Base-by-base conservation (phyloP, 2,329 filamentous ascomycete genomes). In the Allantophomopsis lycopodina region DNA sequence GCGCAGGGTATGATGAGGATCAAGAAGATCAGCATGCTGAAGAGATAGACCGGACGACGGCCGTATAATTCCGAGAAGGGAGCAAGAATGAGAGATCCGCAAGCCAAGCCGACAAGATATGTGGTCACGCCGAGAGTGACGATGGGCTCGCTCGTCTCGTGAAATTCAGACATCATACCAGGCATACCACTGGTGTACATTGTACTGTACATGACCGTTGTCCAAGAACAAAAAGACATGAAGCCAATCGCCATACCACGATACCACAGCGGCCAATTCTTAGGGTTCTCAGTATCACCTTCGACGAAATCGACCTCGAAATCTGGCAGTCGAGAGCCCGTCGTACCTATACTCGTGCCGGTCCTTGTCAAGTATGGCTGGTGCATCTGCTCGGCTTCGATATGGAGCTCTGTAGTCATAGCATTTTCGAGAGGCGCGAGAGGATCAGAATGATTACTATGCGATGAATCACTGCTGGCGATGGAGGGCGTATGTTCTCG, bases 71-170 rank as follows among this genome's bases (percentile, higher is more conserved):
- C 80, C 44, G 71, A 77, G 38, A 89, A 59, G 0, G 85, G 84
- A 1, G 85, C 85, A 33, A 87, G 66, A 21, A 91, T 60, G 42
- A 91, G 61, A 28, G 74, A 79, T 1, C 85, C 85, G 1, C 68
- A 57, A 0, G 83, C 84, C 36, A 91, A 67, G 5, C 85, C 85
- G 17, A 85, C 56, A 7, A 91, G 66, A 53, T 91, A 93, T 0
- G 79, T 79, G 0, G 85, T 91, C 35, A 93, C 65, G 5, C 85
- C 85, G 2, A 91, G 62, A 0, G 83, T 83, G 1, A 79, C 70
- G n/a, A 79, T 57, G 0, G 73, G 76, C 28, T 73, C 65, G 12
- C 63, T 68, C 6, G 62, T 54, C 14, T 75, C 64, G 31, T 67
- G 60, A 48, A 86, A 89, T 38, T 84, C 78, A 12, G 65, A 56